These are phyloP conservation scores for Cymbidium sinense DNA, from an alignment of 106 monocot species.

Conservation along the genomic window DNA sequence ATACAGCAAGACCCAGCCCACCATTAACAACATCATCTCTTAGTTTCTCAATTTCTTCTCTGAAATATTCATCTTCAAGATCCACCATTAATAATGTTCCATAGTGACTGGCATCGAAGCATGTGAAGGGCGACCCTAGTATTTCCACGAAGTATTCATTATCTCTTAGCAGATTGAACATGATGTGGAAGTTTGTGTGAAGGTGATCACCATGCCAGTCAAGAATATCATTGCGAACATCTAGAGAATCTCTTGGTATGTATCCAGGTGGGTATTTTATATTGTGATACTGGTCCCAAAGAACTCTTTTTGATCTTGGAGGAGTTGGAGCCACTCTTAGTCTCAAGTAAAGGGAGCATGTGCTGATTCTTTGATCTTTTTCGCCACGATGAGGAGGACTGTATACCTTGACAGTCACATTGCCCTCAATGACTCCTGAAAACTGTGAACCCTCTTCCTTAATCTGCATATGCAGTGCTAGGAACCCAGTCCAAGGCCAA, in stretches of 20 bases:
- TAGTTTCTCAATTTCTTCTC: constrained; percentile 90
- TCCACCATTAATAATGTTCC: constrained; percentile 93
- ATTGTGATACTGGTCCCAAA: constrained; percentile 98
- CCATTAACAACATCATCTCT: constrained; percentile 66
- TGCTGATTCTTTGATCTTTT: constrained; percentile 32
- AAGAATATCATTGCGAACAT: constrained; percentile 95
- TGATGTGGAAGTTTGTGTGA: constrained; percentile 95
- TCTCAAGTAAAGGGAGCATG: constrained; percentile 68
- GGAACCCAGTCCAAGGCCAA: constrained; percentile 97
- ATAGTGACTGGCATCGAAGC: constrained; percentile 88
- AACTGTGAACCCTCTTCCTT: constrained; percentile 91
- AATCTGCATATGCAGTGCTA: constrained; percentile 86
- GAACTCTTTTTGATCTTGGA: constrained; percentile 57
- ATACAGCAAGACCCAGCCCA: constrained; percentile 75
- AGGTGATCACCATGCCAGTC: constrained; percentile 99
- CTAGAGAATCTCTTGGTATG: constrained; percentile 95
- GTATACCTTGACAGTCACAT: constrained; percentile 57
- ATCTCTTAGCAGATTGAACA: constrained; percentile 94
- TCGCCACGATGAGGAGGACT: constrained; percentile 51
- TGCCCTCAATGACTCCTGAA: constrained; percentile 77
- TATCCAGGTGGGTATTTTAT: constrained; percentile 98
- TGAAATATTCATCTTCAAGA: constrained; percentile 95
- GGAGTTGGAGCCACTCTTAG: constrained; percentile 82
- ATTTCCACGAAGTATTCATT: constrained; percentile 82
- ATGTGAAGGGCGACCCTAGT: constrained; percentile 94